Evolutionary conservation across 2,329 filamentous ascomycete genomes (phyloP), one percentile per base, ranked within the genome.

Genomic region (Zelopaecilomyces penicillatus): DNA sequence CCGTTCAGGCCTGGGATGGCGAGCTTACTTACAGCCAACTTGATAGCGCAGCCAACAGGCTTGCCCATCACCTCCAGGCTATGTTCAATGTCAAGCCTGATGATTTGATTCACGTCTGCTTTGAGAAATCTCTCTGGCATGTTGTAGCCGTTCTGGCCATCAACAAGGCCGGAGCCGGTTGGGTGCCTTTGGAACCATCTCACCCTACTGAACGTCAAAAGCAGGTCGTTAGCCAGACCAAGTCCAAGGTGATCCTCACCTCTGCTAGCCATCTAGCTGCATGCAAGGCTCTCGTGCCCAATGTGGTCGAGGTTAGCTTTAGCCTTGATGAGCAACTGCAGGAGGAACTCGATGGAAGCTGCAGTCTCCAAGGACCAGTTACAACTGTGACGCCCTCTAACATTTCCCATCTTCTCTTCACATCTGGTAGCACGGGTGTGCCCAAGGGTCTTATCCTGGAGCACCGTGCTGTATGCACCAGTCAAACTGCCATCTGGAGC

Each of bases 361-460:
- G 32, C 32, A 9, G 12, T 34, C 9, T 9, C 12, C 12, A 9
- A 10, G 37, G 8, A 26, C 4, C 41, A 12, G 32, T 34, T 12
- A 12, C 9, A 34, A 34, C 32, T 19, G 19, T 19, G 19, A 19
- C 19, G 5, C 28, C 41, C 28, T 26, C 6, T n/a, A n/a, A 26
- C 7, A 41, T 46, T 5, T 46, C 47, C 8, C 53, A 52, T 41
- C 32, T 51, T 1, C 35, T 52, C 10, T 52, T 52, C 34, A 54
- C 52, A 4, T 54, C 51, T 19, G 53, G 52, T 7, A 48, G 41
- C 26, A 54, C 53, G 4, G 52, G 52, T 5, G 49, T 42, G 11
- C 49, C 53, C 8, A 55, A 55, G 38, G 53, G 48, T 19, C 36
- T 55, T 8, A 42, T 54, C 3, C 44, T 54, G 12, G 49, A 50